Evolutionary conservation across 257 asterid genomes (phyloP), one percentile per base, ranked within the genome.

Genomic region (Nicotiana knightiana): DNA sequence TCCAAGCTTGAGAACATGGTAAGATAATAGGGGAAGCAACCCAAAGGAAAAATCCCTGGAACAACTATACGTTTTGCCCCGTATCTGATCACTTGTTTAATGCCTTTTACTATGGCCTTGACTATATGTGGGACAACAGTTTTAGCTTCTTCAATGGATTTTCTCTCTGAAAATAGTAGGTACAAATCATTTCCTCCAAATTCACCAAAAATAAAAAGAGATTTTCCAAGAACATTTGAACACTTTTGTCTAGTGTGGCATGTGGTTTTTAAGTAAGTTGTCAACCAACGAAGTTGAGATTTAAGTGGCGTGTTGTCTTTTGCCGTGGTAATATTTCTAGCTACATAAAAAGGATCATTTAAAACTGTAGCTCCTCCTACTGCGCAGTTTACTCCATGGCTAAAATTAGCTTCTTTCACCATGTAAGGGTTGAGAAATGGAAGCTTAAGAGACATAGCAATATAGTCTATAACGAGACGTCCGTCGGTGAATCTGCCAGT

Each of bases 51-150:
- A 1, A 26, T 43, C 28, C 77, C 77, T 9, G 55, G 77, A 16
- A 68, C 77, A 17, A 68, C 12, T 11, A 68, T 68, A 43, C 77
- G 77, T 12, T 68, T 68, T 6, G 77, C 77, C 35, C 77, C 77
- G 32, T 33, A 17, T 51, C 48, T 11, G 54, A 68, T 51, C 54
- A 37, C 24, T 51, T 51, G 77, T 15, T 2, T 68, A 37, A 68
- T 68, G 6, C 77, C 54, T 11, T 26, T 18, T 4, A 68, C 28
- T 0, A 68, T 68, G n/a, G 55, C 15, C 13, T 15, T 51, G 15
- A 68, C 77, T 18, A 16, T 18, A 13, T 68, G 12, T 11, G 77
- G 54, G 24, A 68, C 77, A 51, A 5, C 37, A 68, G 77, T 33
- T 16, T 37, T 68, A 16, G 16, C 54, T 51, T 32, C 77, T 5